Evolutionary conservation across 805 yeast species (phyloP), one percentile per base, ranked within the genome.

Genomic region (Saccharomycopsis babjevae): DNA sequence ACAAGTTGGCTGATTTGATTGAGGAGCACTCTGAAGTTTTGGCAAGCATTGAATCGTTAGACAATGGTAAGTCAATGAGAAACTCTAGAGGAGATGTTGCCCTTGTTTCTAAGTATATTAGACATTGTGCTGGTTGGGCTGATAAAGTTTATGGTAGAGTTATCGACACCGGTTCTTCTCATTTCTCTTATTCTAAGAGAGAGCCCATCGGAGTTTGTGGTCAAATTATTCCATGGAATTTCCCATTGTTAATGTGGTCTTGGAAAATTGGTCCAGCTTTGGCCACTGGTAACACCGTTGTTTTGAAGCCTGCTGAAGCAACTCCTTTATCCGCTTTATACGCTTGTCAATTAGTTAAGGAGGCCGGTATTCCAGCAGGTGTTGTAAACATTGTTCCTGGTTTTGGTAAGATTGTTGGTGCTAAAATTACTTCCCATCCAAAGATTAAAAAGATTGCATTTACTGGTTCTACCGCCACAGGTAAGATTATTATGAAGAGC

Each of bases 191-290:
- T 76, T 85, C 93, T 66, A 83, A 84, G 73, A 86, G 87, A 74
- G 96, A 91, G 75, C 97, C 97, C 62, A 77, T 89, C 69, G 97
- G 97, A 72, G 97, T 92, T 56, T 89, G 96, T 73, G 97, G 96
- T 62, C 96, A 89, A 74, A 88, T 92, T 71, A 91, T 92, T 67
- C 97, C 97, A 68, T 92, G 97, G 97, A 92, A 92, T 78, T 92
- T 90, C 83, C 97, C 97, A 65, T 76, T 92, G 68, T 80, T 89
- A 72, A 91, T 92, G 94, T 87, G 90, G 78, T 79, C 96, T 34
- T 92, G 97, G 97, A 92, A 92, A 75, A 77, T 92, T 64, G 97
- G 92, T 62, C 97, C 97, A 56, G 96, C 96, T 61, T 74, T 91
- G 66, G 96, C 96, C 61, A 83, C 96, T 59, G 97, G 97, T 76